A percentile compares a stretch with the other conserved stretches of the same genome.
phyloP scores from a whole-genome alignment of 2,329 filamentous ascomycete species.

The Sphaerulina populicola region DNA sequence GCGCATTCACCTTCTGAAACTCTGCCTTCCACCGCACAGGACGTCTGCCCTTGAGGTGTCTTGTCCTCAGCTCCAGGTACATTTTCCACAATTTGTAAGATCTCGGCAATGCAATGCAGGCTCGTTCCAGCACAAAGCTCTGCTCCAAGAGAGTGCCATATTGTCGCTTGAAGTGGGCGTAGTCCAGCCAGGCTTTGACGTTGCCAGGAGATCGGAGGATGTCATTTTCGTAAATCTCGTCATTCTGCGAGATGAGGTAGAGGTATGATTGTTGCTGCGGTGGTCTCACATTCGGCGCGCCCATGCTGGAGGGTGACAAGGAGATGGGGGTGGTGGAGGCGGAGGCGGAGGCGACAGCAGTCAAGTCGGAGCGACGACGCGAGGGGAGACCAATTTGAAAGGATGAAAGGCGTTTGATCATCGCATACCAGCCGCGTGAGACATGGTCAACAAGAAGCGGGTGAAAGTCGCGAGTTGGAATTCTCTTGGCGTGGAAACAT shows the following conservation, averaged over 20 bases:
- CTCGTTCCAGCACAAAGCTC: constrained; percentile 79
- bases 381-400: constrained; percentile 12
- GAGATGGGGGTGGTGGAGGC: background rate
- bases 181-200: constrained; percentile 90
- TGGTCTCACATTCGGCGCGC: constrained; percentile 11
- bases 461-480: constrained; percentile 5
- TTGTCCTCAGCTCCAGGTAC: constrained; percentile 78
- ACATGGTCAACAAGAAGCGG: constrained; percentile 1
- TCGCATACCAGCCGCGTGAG: background rate
- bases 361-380: constrained; percentile 17
- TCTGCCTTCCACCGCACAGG: constrained; percentile 70
- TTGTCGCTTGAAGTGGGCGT: constrained; percentile 81
- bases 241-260: constrained; percentile 62
- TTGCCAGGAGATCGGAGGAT: constrained; percentile 75
- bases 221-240: constrained; percentile 94
- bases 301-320: constrained; percentile 1
- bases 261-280: constrained; percentile 28
- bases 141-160: constrained; percentile 81
- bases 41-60: constrained; percentile 61
- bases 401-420: constrained; percentile 7
- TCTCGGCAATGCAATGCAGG: constrained; percentile 78
- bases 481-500: background rate
- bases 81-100: constrained; percentile 99
- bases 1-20: constrained; percentile 84
- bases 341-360: constrained; percentile 6